These are phyloP conservation scores for Xerocomellus intermedius DNA, from an alignment of 768 basidiomycete species.

Conservation along the genomic window DNA sequence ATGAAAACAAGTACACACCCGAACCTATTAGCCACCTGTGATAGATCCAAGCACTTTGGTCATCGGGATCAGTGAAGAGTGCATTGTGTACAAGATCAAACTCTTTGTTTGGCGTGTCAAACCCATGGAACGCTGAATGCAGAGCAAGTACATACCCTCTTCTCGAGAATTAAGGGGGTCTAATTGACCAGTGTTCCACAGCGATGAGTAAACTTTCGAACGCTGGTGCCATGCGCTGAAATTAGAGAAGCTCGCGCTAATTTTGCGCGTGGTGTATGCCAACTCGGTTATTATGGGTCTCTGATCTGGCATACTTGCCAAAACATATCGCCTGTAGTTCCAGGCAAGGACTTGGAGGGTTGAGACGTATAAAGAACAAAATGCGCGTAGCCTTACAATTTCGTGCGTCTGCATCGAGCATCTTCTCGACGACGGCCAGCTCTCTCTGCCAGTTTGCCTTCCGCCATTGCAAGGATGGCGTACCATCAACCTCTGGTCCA, in stretches of 20 bases:
- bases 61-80: conserved; percentile 93
- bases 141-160: conserved; percentile 49
- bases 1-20: conserved; percentile 43
- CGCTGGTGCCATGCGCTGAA: conserved; percentile 99
- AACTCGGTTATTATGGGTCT: conserved; percentile 67
- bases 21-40: conserved; percentile 94
- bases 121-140: neutral
- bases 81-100: conserved; percentile 92
- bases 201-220: conserved; percentile 67
- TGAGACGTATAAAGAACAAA: conserved; percentile 1
- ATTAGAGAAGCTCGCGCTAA: conserved; percentile 92
- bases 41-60: conserved; percentile 98
- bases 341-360: conserved; percentile 81
- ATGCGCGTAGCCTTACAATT: conserved; percentile 66
- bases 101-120: conserved; percentile 47
- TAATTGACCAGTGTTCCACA: conserved; percentile 62
- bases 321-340: conserved; percentile 88
- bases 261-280: conserved; percentile 84
- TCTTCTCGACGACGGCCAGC: conserved; percentile 83
- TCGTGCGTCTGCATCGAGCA: conserved; percentile 86
- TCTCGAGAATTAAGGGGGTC: conserved; percentile 58
- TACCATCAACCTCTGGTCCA: conserved; percentile 52
- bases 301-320: conserved; percentile 63
- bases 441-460: conserved; percentile 82
- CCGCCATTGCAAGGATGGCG: conserved; percentile 64